phyloP scores from a whole-genome alignment of 2,329 filamentous ascomycete genomes.

The Byssochlamys sp. region DNA sequence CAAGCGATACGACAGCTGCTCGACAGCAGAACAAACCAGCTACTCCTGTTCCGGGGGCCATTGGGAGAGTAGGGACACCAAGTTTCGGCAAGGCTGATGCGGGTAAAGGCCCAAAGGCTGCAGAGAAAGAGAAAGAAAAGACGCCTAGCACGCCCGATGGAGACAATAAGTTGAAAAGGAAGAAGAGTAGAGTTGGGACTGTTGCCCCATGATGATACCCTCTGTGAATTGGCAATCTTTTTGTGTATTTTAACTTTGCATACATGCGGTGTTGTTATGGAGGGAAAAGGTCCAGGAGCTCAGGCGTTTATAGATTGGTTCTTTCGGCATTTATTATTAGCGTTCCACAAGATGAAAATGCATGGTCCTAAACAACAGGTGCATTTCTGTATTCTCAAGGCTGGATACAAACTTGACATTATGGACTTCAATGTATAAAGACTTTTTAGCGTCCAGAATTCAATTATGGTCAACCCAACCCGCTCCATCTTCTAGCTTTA shows the following conservation, averaged over 20 bases:
- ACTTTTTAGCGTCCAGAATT: too few relatives aligned
- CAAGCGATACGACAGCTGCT: constrained; percentile 19
- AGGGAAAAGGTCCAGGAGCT: not conserved
- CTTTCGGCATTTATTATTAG: not conserved
- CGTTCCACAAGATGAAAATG: not conserved
- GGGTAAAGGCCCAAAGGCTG: constrained; percentile 15
- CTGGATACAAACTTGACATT: too few relatives aligned
- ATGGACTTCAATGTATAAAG: too few relatives aligned
- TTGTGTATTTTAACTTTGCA: not conserved
- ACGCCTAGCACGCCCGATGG: constrained; percentile 24
- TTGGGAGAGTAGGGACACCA: constrained; percentile 19
- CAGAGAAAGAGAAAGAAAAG: constrained; percentile 25
- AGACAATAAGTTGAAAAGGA: constrained; percentile 25
- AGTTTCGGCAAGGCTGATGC: constrained; percentile 22
- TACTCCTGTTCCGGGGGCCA: constrained; percentile 5
- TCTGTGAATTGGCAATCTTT: not conserved
- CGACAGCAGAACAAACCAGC: constrained; percentile 11
- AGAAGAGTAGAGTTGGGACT: constrained; percentile 24
- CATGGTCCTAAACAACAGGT: not conserved
- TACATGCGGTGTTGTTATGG: not conserved
- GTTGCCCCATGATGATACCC: constrained; percentile 19
- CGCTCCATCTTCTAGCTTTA: too few relatives aligned
- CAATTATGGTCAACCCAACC: too few relatives aligned
- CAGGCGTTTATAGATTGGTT: not conserved
- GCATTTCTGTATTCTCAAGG: not conserved